Percentiles rank a stretch among this genome's conserved stretches.
These are phyloP conservation scores for Candida ovalis DNA, from an alignment of 805 yeast genomes.

Conservation along the genomic window DNA sequence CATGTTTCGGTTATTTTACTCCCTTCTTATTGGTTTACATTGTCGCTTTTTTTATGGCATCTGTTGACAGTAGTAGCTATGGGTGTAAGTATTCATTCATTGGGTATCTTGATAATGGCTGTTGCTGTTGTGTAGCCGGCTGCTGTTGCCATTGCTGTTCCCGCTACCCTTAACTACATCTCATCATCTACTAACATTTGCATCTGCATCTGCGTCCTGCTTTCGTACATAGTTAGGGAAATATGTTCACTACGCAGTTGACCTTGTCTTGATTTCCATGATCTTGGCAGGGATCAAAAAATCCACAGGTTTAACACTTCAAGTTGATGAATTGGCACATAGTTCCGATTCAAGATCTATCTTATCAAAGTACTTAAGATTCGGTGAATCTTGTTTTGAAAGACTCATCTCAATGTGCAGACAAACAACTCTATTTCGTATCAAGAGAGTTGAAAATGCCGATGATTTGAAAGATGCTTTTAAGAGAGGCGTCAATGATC, in stretches of 20 bases:
- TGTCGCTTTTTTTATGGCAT: neutral
- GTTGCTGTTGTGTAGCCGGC: too few species aligned
- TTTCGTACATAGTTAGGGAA: constrained; percentile 67
- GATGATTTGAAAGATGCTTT: constrained; percentile 29
- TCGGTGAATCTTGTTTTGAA: constrained; percentile 62
- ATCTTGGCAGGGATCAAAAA: constrained; percentile 82
- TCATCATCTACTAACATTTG: neutral
- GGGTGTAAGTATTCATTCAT: neutral
- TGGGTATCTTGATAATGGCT: too few species aligned
- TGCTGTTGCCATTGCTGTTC: neutral
- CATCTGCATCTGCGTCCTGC: too few species aligned
- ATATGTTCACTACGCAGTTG: constrained; percentile 69
- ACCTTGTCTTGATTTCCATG: constrained; percentile 73
- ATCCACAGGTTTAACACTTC: constrained; percentile 61
- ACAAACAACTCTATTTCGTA: constrained; percentile 47
- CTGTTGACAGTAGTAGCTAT: neutral
- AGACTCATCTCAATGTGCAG: constrained; percentile 42
- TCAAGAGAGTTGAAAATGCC: constrained; percentile 26
- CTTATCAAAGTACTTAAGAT: constrained; percentile 47
- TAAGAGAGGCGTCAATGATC: constrained; percentile 27
- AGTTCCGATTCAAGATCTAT: constrained; percentile 39
- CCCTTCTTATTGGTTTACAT: too few species aligned
- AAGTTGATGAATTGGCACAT: constrained; percentile 35
- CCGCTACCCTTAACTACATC: neutral
- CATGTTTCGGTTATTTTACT: too few species aligned